phyloP scores from a whole-genome alignment of 805 yeast species.

The Saturnispora quitensis region DNA sequence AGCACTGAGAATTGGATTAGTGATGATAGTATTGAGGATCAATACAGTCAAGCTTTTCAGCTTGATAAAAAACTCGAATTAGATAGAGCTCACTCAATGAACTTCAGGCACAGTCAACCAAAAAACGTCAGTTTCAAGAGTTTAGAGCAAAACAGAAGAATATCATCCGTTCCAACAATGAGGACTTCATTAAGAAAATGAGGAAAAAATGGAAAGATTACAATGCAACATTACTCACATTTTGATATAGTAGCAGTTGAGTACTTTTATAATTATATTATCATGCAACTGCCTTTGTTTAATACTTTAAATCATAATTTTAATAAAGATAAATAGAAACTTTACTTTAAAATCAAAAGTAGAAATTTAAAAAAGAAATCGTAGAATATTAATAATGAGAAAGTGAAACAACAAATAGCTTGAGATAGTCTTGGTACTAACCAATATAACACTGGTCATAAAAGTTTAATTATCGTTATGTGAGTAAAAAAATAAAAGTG shows the following conservation, averaged over 20 bases:
- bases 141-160: constrained; percentile 1
- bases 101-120: constrained; percentile 23
- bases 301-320: not conserved
- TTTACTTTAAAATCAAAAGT: not conserved
- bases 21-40: constrained; percentile 36
- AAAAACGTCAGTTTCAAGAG: constrained; percentile 10
- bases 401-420: not conserved
- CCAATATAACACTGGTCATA: not conserved
- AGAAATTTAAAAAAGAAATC: not conserved
- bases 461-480: not conserved
- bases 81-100: constrained; percentile 23
- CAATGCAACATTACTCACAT: not conserved
- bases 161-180: constrained; percentile 8
- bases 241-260: not conserved
- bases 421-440: not conserved
- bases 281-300: not conserved
- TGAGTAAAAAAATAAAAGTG: not conserved
- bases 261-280: not conserved
- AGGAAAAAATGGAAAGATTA: not conserved
- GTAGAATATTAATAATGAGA: not conserved
- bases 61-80: constrained; percentile 22
- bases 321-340: not conserved
- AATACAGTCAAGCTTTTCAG: constrained; percentile 22
- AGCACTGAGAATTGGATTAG: constrained; percentile 48
- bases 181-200: constrained; percentile 9